Evolutionary conservation across 257 asterid genomes (phyloP).

Genomic region (Agastache rugosa): DNA sequence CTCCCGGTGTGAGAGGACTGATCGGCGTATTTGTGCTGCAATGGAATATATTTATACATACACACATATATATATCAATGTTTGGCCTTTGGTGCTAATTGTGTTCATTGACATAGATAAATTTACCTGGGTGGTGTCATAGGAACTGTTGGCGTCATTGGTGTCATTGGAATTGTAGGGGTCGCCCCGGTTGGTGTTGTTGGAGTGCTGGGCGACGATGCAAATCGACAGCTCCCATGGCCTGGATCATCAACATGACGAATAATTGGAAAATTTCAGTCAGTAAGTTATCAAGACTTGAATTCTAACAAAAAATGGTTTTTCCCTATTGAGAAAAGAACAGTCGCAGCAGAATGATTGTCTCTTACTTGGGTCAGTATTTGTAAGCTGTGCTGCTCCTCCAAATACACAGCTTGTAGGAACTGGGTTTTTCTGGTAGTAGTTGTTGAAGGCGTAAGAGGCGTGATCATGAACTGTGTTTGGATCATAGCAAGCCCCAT

Average conservation of each 20-base stretch:
- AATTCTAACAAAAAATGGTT: background rate
- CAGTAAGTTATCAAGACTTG: background rate
- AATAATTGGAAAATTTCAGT: background rate
- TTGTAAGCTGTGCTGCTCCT: conserved; percentile 78
- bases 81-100: conserved; percentile 14
- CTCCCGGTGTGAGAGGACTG: conserved; percentile 65
- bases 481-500: conserved; percentile 77
- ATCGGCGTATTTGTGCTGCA: conserved; percentile 74
- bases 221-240: conserved; percentile 76
- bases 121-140: conserved; percentile 79
- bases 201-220: conserved; percentile 55
- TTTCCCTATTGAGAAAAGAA: background rate
- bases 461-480: conserved; percentile 80
- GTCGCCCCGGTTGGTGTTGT: conserved; percentile 49
- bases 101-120: conserved; percentile 4
- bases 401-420: conserved; percentile 94
- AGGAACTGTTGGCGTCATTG: conserved; percentile 41
- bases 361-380: conserved; percentile 87
- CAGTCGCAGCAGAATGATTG: background rate
- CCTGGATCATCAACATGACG: conserved; percentile 56
- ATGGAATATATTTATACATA: conserved; percentile 1
- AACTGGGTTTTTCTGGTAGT: conserved; percentile 86
- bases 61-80: background rate
- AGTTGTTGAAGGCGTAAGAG: conserved; percentile 86
- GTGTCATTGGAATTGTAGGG: conserved; percentile 37